Base-by-base conservation (phyloP, 2,329 filamentous ascomycete species). In the Phialophora macrospora region DNA sequence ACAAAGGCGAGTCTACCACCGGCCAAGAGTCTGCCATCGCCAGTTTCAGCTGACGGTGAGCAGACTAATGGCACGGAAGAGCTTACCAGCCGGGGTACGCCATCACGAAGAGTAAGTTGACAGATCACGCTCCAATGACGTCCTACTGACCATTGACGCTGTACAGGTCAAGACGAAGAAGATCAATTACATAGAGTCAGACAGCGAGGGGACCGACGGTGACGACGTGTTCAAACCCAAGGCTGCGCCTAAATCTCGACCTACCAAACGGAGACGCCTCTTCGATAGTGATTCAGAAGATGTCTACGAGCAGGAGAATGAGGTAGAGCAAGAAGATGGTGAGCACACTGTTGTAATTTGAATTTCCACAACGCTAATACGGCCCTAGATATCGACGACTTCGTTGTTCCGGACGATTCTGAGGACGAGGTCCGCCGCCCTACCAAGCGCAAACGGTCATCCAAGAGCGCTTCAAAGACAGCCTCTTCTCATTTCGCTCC, bases 381-480 rank as follows among this genome's bases (percentile, higher is more conserved):
- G n/a, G 41, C 54, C 55, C 48, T 84, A 79, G 91, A 95, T 61
- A 87, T 96, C 80, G 92, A 89, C 67, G 91, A 97, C 75, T 98
- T 98, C 73, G 83, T 98, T 26, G 93, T 90, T 4, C 88, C 90
- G 0, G 93, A 97, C 73, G 92, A 96, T 49, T 94, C 92, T 0
- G 93, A 96, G 55, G 90, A 88, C 20, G 84, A 86, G 74, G 83
- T 68, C 70, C 81, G 72, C 75, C 77, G 83, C 26, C 81, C 89
- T 0, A 90, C 87, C 75, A 97, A 96, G 79, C 84, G 89, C 56
- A 94, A 94, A 75, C 84, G 86, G 72, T 17, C 74, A 62, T 62
- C 78, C 70, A 73, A 71, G 62, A 76, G 75, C 54, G 70, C 73
- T n/a, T 76, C 76, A 2, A 72, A 76, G 20, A 64, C 73, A 3